Conservation (phyloP, 345 rosid genomes). For the Erysimum cheiranthoides region DNA sequence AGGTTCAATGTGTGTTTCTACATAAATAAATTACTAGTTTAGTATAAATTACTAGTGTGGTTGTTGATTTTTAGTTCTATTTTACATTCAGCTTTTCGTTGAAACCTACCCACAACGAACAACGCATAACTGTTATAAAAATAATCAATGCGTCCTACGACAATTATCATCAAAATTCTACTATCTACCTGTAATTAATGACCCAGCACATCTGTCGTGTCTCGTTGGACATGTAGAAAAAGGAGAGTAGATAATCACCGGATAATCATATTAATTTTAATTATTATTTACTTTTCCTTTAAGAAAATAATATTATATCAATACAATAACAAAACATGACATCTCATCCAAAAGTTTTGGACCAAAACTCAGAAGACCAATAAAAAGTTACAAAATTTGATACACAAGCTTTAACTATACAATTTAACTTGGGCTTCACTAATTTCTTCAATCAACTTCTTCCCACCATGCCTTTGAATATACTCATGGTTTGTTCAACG, state of each 20-base stretch:
- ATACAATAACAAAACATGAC: not conserved
- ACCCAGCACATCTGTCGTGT: not conserved
- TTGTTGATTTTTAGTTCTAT: constrained; percentile 9
- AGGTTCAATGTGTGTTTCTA: constrained; percentile 17
- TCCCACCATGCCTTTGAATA: not conserved
- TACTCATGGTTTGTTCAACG: not conserved
- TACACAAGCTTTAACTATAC: not conserved
- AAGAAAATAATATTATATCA: not conserved
- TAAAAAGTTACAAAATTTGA: not conserved
- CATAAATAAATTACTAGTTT: constrained; percentile 34
- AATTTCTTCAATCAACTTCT: not conserved
- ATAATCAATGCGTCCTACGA: not conserved
- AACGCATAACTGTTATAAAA: constrained; percentile 10
- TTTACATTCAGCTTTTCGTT: not conserved
- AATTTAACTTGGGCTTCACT: not conserved
- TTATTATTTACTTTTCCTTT: not conserved
- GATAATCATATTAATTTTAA: not conserved
- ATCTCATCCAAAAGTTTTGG: not conserved
- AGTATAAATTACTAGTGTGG: not conserved
- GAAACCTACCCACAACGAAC: constrained; percentile 19
- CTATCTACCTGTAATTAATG: constrained; percentile 12
- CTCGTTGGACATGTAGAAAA: constrained; percentile 18
- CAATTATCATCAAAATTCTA: not conserved
- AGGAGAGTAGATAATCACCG: constrained; percentile 2
- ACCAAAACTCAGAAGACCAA: not conserved